Evolutionary conservation across 73 alveolate genomes (phyloP), one percentile per base, ranked within the genome.

Genomic region (Paramecium octaurelia): DNA sequence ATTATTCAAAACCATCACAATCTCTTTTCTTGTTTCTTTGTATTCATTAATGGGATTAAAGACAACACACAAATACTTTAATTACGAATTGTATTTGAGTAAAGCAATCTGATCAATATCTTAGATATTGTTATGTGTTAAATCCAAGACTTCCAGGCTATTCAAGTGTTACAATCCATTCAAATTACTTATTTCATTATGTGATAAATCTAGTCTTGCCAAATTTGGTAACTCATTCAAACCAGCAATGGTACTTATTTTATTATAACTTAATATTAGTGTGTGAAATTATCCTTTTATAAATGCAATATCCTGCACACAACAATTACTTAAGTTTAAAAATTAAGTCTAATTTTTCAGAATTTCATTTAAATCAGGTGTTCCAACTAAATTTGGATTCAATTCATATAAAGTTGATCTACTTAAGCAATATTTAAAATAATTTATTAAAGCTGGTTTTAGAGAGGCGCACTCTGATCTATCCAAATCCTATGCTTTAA

Each of bases 111-210:
- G 93, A 90, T 96, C 98, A 9, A 98, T 93, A 83, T 93, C 96
- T 50, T 95, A 77, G 38, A 98, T 97, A 92, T 96, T 95, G 88
- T 98, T 98, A 84, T 98, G 99, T 2, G 97, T 97, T 40, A 98
- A 92, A 86, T 97, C 98, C 58, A 98, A 92, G 70, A 92, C 94
- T 89, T 95, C 95, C 75, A 98, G 92, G 50, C 92, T 92, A 58
- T 86, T 93, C 84, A 97, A 93, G 40, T 86, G 86, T 46, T 92
- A 94, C 8, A 98, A 96, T 48, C 97, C 98, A 84, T 97, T 98
- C 1, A 98, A 93, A 85, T 85, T 86, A 59, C 96, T 94, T 18
- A 98, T 97, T 88, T 96, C 97, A 92, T 98, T 98, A 95, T 96
- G 98, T 54, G 21, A 92, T 68, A 98, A 93, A 86, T 95, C 97